Evolutionary conservation across 1,284 basidiomycete species (phyloP).

Genomic region (Irpex rosettiformis): DNA sequence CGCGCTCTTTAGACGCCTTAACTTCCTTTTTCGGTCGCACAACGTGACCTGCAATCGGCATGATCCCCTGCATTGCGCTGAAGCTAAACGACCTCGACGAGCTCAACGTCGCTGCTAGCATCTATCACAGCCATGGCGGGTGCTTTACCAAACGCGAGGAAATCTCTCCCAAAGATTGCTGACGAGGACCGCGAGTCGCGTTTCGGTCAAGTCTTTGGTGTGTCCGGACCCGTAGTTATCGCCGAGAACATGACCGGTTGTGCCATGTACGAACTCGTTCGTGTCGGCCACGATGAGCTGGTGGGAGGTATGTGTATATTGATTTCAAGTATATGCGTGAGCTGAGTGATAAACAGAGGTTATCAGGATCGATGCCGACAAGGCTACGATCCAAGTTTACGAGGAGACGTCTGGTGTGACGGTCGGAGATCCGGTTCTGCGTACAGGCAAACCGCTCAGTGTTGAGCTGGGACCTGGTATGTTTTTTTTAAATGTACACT

Average conservation of each 20-base stretch:
- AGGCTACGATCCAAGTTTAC: conserved; percentile 99
- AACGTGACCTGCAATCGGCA: conserved; percentile 9
- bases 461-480: conserved; percentile 96
- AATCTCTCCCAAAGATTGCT: conserved; percentile 78
- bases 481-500: conserved; percentile 15
- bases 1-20: conserved; percentile 7
- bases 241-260: conserved; percentile 96
- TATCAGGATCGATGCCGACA: conserved; percentile 94
- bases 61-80: neutral
- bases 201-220: conserved; percentile 90
- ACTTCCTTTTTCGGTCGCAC: conserved; percentile 10
- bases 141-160: conserved; percentile 87
- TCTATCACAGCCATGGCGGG: conserved; percentile 67
- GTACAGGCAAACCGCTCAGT: conserved; percentile 96
- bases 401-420: conserved; percentile 98
- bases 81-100: conserved; percentile 17
- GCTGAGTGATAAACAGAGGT: conserved; percentile 63
- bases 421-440: conserved; percentile 95
- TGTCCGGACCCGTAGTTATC: conserved; percentile 95
- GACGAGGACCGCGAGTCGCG: conserved; percentile 89
- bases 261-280: conserved; percentile 96
- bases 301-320: conserved; percentile 72
- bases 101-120: conserved; percentile 13
- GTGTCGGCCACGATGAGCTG: conserved; percentile 96
- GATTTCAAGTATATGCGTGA: neutral